Evolutionary conservation across 805 yeast species (phyloP).

Genomic region (Starmera dryadoides): DNA sequence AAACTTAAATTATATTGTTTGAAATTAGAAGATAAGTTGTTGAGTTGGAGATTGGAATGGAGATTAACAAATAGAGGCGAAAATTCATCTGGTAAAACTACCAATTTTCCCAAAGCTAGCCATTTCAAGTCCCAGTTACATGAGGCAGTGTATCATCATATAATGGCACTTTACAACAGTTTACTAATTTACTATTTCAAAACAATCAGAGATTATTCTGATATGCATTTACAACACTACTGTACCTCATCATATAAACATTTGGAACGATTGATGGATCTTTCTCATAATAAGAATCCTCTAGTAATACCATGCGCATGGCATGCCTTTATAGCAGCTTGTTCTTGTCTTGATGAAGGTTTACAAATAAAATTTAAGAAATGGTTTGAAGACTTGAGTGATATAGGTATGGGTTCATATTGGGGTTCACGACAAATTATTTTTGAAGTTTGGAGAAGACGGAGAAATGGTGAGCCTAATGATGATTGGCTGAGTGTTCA

Average conservation of each 20-base stretch:
- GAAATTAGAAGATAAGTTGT: constrained; percentile 39
- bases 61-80: constrained; percentile 30
- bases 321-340: constrained; percentile 87
- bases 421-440: constrained; percentile 83
- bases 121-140: constrained; percentile 23
- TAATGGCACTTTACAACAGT: constrained; percentile 70
- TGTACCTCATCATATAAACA: constrained; percentile 57
- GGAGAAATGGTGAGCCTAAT: constrained; percentile 47
- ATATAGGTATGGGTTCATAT: constrained; percentile 65
- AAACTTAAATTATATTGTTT: constrained; percentile 14
- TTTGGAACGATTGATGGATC: constrained; percentile 50
- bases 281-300: constrained; percentile 41
- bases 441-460: constrained; percentile 80
- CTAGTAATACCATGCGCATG: constrained; percentile 73
- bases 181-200: constrained; percentile 65
- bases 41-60: constrained; percentile 76
- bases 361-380: constrained; percentile 60
- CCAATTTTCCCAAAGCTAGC: too few species aligned
- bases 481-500: constrained; percentile 77
- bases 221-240: constrained; percentile 51
- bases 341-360: constrained; percentile 55
- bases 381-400: constrained; percentile 50
- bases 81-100: constrained; percentile 16
- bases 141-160: constrained; percentile 73
- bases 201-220: constrained; percentile 47